phyloP scores from a whole-genome alignment of 176 grass and related monocot genomes.

The Urochloa ruziziensis region DNA sequence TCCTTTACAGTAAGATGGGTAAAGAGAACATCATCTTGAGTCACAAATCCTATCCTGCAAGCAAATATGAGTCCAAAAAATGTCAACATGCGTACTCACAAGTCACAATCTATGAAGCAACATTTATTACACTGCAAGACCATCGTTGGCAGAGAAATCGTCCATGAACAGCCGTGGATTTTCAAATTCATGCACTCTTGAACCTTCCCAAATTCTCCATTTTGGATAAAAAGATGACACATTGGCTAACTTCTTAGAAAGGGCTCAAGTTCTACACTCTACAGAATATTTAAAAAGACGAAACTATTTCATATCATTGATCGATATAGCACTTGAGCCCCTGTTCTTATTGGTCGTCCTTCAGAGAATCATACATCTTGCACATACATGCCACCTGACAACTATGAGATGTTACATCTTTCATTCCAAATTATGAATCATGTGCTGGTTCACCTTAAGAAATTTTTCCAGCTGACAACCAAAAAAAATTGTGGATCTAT shows the following conservation, averaged over 20 bases:
- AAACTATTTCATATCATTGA: background rate
- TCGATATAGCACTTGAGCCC: background rate
- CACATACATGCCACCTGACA: background rate
- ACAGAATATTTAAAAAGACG: background rate
- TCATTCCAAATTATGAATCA: background rate
- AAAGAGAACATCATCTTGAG: slow-evolving; percentile 97
- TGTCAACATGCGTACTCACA: background rate
- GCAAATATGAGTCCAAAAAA: background rate
- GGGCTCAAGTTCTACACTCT: background rate
- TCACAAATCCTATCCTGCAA: slow-evolving; percentile 96
- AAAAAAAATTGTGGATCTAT: background rate
- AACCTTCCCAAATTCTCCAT: background rate
- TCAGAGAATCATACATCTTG: background rate
- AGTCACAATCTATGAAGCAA: background rate
- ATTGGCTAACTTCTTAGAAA: background rate
- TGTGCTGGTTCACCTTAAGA: background rate
- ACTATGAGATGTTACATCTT: background rate
- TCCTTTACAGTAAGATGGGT: slow-evolving; percentile 97
- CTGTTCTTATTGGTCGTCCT: background rate
- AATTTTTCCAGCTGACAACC: background rate
- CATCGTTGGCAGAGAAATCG: too few relatives aligned
- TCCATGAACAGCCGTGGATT: background rate
- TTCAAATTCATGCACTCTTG: background rate
- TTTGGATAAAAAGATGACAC: background rate
- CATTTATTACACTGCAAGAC: background rate